Evolutionary conservation across 129 eudicot genomes (phyloP), one percentile per base, ranked within the genome.

Genomic region (Smallanthus sonchifolius): DNA sequence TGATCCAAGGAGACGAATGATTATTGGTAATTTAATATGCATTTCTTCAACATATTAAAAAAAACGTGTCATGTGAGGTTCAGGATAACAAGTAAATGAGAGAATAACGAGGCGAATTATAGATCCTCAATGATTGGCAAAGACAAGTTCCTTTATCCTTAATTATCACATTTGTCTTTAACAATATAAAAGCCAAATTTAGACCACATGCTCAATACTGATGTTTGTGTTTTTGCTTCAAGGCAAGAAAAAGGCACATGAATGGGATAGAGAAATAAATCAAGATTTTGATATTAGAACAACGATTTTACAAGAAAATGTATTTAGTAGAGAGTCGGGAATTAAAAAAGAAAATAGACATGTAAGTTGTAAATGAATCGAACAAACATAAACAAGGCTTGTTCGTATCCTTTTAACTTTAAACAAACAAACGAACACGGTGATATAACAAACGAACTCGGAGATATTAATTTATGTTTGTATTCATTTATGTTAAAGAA

Each of bases 231-330:
- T 85, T 66, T 72, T 78, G 69, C 74, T 74, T 62, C 85, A 82
- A 83, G 87, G 75, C 84, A 75, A 81, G 83, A 80, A 79, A 83
- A 55, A 38, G 63, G 55, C 84, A 85, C 87, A 83, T 84, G 86
- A 76, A 66, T 72, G 37, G 68, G 66, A 37, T 32, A 51, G 76
- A 49, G 36, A 57, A 66, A 42, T 48, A 67, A 56, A 72, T 72
- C 42, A 7, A 40, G 19, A 48, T 30, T 30, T 69, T 48, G 45
- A 62, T 39, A 15, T 48, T 13, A 48, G 2, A 48, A 11, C 54
- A 14, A 47, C 54, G 11, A 2, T 13, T 24, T 47, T 47, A 14
- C 17, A 4, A 48, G n/a, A 48, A 43, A 5, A 16, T n/a, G 45
- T 42, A 42, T 42, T 42, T 42, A 10, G 13, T 42, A 42, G 45